Base-by-base conservation (phyloP, 495 filamentous ascomycete genomes). In the Lophiostoma macrostomum region DNA sequence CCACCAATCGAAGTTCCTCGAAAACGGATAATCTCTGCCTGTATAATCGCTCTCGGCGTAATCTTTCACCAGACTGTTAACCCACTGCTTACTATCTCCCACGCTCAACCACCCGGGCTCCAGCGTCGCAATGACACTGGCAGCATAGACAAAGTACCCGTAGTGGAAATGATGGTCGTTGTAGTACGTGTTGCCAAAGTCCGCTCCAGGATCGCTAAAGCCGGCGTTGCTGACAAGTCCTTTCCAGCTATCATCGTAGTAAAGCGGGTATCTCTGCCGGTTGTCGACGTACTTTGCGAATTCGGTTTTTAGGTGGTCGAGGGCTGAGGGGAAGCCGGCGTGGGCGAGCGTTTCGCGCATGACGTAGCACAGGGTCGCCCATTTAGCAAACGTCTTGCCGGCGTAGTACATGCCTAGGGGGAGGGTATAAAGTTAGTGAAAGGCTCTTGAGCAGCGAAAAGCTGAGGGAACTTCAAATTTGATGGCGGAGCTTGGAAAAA, bases 151-250 rank as follows among this genome's bases (percentile, higher is more conserved):
- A 70, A 94, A 94, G 67, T 96, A 96, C 23, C 84, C 76, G 50
- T 78, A 86, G 64, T 95, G 94, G 72, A 97, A 97, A 66, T 98
- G 94, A 61, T 97, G 94, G 64, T 97, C 93, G 64, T 96, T 96
- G 74, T 95, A 96, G 55, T 81, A 83, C 28, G 61, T 68, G 35
- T 69, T 71, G 7, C 67, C 68, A 46, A 68, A 69, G 37, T 71
- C 32, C 69, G 76, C n/a, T 30, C 81, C 81, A 5, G 77, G 58
- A 56, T 94, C 80, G 5, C 83, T 79, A 64, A 95, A 96, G 5
- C 83, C 81, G 4, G 86, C 88, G 7, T 80, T 80, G 5, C 86
- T 90, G n/a, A 96, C 87, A 2, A 94, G 71, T 3, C 93, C 93
- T 53, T 85, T 85, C 91, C 91, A 97, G n/a, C 27, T 49, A 19